Evolutionary conservation across 2,329 filamentous ascomycete species (phyloP), one percentile per base, ranked within the genome.

Genomic region (Erysiphe pulchra): DNA sequence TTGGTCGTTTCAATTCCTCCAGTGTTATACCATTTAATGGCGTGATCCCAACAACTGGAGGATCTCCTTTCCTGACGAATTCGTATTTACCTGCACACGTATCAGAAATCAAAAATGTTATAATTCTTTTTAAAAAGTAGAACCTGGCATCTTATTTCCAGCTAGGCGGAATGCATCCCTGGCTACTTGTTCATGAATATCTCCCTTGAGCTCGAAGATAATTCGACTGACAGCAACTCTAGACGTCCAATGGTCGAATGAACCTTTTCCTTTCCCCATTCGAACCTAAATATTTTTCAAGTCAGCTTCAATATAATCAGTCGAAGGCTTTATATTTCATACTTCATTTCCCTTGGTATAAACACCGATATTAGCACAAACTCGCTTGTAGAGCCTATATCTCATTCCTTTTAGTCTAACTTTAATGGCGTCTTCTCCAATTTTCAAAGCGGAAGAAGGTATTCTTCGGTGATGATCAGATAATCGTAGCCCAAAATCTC

Each of bases 261-360:
- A 81, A 54, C 90, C 90, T 62, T 98, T 98, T 64, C 90, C 90
- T 65, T 95, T 98, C 61, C 90, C 90, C 92, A 98, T 98, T 72
- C 90, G 80, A 61, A 84, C 80, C 75, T 78, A 52, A 7, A 42
- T 45, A 34, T 34, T n/a, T n/a, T 28, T 34, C 4, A 14, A 34
- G 6, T 34, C 33, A 34, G 33, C 24, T 28, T 28, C 24, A 28
- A 7, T 28, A 28, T 8, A 8, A 28, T 6, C 24, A 8, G 8
- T 6, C 4, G 8, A 28, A 28, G 8, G 24, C 24, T 28, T 5
- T 14, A 11, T 14, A 34, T 34, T n/a, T 34, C 33, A 53, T 56
- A 79, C 76, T 65, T 98, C 90, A 57, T 95, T 98, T 47, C 90
- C 90, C 61, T 80, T 90, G 47, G 84, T 79, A 62, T 90, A 98